Base-by-base conservation (phyloP, 345 rosid genomes). In the Hibiscus trionum region DNA sequence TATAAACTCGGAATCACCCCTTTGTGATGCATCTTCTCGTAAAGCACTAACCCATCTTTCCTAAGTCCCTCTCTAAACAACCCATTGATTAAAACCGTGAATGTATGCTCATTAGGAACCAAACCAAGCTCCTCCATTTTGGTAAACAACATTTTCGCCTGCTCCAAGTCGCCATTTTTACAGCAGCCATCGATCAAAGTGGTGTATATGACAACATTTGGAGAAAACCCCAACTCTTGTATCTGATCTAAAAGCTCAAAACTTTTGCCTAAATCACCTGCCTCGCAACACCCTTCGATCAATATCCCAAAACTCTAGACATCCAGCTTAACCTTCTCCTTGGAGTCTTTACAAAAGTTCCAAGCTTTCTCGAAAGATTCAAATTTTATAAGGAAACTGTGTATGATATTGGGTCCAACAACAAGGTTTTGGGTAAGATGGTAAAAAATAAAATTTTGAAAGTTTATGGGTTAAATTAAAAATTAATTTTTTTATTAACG, bases 121-220 rank as follows among this genome's bases (percentile, higher is more conserved):
- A 88, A 81, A 67, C 96, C 93, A 29, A 83, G 2, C 71, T 74
- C 80, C 63, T 19, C 85, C 88, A 88, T 88, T 26, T 84, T 71
- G 4, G 8, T 55, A 72, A 88, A 91, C 80, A 93, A 79, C 74
- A 2, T 73, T 68, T 82, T 84, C 0, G 87, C 97, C 79, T 79
- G 81, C 47, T 81, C 75, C 61, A 86, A 55, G 55, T 89, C 86
- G 2, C 92, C 90, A 61, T 76, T 84, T 81, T 89, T 91, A 67
- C 93, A 91, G 63, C 85, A 86, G 53, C 97, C 97, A 79, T 93
- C 91, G 74, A 93, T 91, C 88, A 88, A 76, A 73, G 86, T 89
- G 53, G 93, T 87, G 76, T 83, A 91, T 70, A 89, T 78, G 58
- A 85, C 93, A 71, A 88, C 91, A 74, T 87, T 86, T 0, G 88